Base-by-base conservation (phyloP, 2,329 filamentous ascomycete species). In the Trichophyton benhamiae region DNA sequence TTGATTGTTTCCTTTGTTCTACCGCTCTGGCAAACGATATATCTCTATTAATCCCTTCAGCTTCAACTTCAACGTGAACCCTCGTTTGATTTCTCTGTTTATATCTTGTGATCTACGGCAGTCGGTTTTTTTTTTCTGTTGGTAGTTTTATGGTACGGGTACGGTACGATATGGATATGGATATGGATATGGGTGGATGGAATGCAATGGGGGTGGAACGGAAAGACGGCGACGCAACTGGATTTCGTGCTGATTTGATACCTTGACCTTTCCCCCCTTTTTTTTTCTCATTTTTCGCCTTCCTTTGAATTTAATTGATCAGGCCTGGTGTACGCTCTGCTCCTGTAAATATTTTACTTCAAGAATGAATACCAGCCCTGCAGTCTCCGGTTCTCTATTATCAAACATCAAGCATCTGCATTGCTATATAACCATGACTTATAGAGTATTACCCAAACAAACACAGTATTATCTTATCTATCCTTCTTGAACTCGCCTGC, bases 401-500 rank as follows among this genome's bases (percentile, higher is more conserved):
- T 38, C 33, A 38, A 38, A 2, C 9, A 38, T 38, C 11, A 38
- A 38, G 2, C 33, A 13, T 38, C 33, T 38, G 33, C 33, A 38
- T 38, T 38, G 33, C 33, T 38, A 38, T 38, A 38, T 38, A 38
- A 38, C 9, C 8, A 13, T 13, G 11, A 4, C 33, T 13, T 17
- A 8, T 44, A 44, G 1, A 17, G 41, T 44, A 44, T 44, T 44
- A 44, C 1, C 41, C 15, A 17, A n/a, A 44, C n/a, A n/a, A 44
- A 17, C 5, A 44, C n/a, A 2, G 6, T 17, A 17, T 38, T 38
- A 46, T 53, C 20, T 30, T 58, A 25, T 46, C 49, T 81, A 60
- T 84, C 79, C 2, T 80, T 75, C 63, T 79, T 71, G 63, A 85
- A 82, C 68, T 86, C 81, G 27, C 80, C 78, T 30, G 79, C 69